Evolutionary conservation across 179 eudicot genomes (phyloP).

Genomic region (Heliamphora pulchella): DNA sequence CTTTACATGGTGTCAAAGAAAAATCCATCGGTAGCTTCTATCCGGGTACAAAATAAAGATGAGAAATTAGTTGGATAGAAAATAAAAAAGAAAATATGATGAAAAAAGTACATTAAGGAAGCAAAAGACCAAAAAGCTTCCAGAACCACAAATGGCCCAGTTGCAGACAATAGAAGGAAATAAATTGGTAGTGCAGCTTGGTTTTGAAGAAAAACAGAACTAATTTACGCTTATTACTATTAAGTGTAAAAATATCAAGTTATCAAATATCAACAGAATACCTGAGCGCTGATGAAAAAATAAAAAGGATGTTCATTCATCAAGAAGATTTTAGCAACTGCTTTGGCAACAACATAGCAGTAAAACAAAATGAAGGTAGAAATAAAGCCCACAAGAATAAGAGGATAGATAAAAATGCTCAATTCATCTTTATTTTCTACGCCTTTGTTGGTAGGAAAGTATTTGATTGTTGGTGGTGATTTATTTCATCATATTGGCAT

Average conservation of each 20-base stretch:
- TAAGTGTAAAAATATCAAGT: no score
- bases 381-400: neutral
- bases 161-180: slow-evolving; percentile 4
- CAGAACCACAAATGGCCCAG: neutral
- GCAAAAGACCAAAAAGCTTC: neutral
- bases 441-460: neutral
- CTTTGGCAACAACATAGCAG: neutral
- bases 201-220: no score
- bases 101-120: no score
- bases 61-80: neutral
- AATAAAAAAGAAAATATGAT: no score
- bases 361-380: neutral
- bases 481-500: neutral
- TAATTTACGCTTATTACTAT: neutral
- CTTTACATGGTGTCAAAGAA: neutral
- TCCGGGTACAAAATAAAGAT: neutral
- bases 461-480: neutral
- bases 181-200: neutral
- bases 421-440: neutral
- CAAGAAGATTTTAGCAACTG: neutral
- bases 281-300: neutral
- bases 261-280: neutral
- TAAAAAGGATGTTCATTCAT: neutral
- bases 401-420: neutral
- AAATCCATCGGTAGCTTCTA: neutral